Base-by-base conservation (phyloP, 768 basidiomycete genomes). In the Pleurotus tuber-regium region DNA sequence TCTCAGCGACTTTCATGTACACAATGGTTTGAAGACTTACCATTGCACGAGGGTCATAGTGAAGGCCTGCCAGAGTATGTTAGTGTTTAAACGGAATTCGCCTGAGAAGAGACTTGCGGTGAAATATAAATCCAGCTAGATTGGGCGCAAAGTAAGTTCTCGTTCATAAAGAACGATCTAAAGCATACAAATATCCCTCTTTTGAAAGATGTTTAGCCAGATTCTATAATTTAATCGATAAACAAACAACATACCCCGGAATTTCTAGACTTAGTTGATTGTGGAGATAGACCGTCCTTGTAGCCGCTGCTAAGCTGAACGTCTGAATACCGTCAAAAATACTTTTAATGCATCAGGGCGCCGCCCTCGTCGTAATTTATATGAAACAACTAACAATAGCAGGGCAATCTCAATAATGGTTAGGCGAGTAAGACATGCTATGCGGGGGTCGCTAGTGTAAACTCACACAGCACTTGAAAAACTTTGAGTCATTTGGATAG, bases 31-130 rank as follows among this genome's bases (percentile, higher is more conserved):
- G 21, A 4, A 24, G n/a, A 24, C 44, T 14, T 16, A 47, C 44
- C 28, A 11, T 33, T 47, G 44, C 9, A 47, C 44, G 29, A 47
- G n/a, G 44, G 44, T 47, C 11, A 47, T 30, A 29, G 31, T 47
- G 8, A 47, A 9, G 21, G 29, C 30, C 44, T 47, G 25, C n/a
- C n/a, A n/a, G 43, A 28, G 24, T n/a, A 26, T n/a, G n/a, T n/a
- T n/a, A 26, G 19, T 36, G 19, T 10, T 10, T 30, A n/a, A 26
- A 4, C n/a, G 28, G 30, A 9, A n/a, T 11, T 35, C 14, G 31
- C 4, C 14, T 14, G 43, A 28, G 5, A 24, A 12, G n/a, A 1
- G 25, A 29, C 7, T 30, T 33, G 33, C 44, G 1, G 44, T 31
- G 30, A 35, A 26, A 21, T 47, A 47, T 26, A 47, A 30, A 23